phyloP scores from a whole-genome alignment of 2,329 filamentous ascomycete species.

The Pseudogymnoascus sp. region DNA sequence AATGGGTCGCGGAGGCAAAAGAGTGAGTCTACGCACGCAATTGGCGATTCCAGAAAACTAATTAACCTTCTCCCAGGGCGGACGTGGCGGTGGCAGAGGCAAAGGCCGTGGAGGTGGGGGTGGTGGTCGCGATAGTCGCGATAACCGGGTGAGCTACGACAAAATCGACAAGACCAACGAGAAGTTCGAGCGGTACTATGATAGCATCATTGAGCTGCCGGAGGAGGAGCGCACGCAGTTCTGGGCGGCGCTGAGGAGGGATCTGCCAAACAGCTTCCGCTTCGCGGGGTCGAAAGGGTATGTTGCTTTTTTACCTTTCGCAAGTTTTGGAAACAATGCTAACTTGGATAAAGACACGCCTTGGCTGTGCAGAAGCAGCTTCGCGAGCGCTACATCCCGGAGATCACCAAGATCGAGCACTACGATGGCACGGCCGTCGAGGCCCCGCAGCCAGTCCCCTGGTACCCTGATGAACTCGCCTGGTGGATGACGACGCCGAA shows the following conservation, averaged over 20 bases:
- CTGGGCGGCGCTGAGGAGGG: slow-evolving; percentile 74
- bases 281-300: slow-evolving; percentile 94
- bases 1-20: slow-evolving; percentile 15
- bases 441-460: slow-evolving; percentile 71
- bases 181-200: slow-evolving; percentile 81
- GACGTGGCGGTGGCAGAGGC: slow-evolving; percentile 20
- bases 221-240: slow-evolving; percentile 73
- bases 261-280: slow-evolving; percentile 93
- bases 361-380: slow-evolving; percentile 83
- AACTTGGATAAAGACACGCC: slow-evolving; percentile 58
- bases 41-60: slow-evolving; percentile 1
- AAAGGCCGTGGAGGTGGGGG: slow-evolving; percentile 29
- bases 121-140: slow-evolving; percentile 30
- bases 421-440: slow-evolving; percentile 76
- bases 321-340: not conserved
- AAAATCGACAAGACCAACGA: slow-evolving; percentile 71
- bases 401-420: slow-evolving; percentile 76
- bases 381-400: slow-evolving; percentile 79
- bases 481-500: slow-evolving; percentile 99
- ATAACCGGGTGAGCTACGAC: slow-evolving; percentile 38
- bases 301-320: slow-evolving; percentile 19
- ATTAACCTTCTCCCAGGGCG: slow-evolving; percentile 9
- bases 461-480: slow-evolving; percentile 91
- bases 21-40: slow-evolving; percentile 3
- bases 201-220: slow-evolving; percentile 64